These are phyloP conservation scores for Cordyceps cateniannulata DNA, from an alignment of 2,329 filamentous ascomycete genomes.

Conservation along the genomic window DNA sequence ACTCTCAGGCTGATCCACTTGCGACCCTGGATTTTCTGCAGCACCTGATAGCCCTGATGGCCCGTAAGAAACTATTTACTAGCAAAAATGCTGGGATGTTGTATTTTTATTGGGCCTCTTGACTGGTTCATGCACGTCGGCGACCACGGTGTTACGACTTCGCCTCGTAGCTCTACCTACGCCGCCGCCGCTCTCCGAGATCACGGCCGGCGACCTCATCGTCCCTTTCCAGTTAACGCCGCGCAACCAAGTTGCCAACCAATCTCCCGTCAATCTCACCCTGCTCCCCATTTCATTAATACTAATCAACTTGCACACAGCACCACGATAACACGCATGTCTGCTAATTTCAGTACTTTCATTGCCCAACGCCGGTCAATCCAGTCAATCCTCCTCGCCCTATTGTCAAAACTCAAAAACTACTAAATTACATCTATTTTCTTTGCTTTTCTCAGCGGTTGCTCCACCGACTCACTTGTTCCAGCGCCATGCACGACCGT, in stretches of 20 bases:
- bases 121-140: conserved; percentile 1
- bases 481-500: neutral
- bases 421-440: conserved; percentile 2
- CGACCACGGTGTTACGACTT: conserved; percentile 6
- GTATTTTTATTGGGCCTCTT: neutral
- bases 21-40: neutral
- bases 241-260: neutral
- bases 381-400: neutral
- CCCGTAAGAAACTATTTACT: neutral
- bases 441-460: conserved; percentile 6
- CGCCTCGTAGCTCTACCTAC: neutral
- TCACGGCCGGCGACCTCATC: neutral
- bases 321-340: neutral
- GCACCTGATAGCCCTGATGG: neutral
- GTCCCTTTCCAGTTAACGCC: neutral
- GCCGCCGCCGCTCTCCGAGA: neutral
- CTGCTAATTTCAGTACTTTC: neutral
- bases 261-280: neutral
- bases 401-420: neutral
- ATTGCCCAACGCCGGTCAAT: neutral
- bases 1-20: conserved; percentile 4
- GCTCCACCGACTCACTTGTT: neutral
- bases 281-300: too few species aligned
- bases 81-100: neutral
- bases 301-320: neutral